Conservation (phyloP, 192 early-diverging fungal genomes). For the Coemansia furcata region DNA sequence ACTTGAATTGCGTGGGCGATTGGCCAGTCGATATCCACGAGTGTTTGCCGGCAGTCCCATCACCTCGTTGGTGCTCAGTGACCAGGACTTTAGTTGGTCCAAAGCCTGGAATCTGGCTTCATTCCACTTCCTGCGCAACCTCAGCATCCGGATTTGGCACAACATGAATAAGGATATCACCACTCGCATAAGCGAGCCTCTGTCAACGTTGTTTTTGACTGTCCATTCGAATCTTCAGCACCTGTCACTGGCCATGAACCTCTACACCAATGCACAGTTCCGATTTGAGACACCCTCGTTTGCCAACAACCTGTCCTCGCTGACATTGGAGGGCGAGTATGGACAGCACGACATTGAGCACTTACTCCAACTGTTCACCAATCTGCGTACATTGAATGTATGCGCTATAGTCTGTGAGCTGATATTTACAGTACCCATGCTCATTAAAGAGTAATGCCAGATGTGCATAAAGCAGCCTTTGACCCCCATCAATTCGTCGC, state of each 20-base stretch:
- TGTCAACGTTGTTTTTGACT: too few species aligned
- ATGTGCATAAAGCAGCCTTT: neutral
- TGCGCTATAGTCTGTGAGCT: neutral
- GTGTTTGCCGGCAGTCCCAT: too few species aligned
- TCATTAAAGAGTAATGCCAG: neutral
- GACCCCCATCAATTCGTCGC: too few species aligned
- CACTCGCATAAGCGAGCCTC: neutral
- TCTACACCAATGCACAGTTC: neutral
- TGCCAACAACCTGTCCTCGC: neutral
- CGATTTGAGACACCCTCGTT: neutral
- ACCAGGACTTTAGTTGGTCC: too few species aligned
- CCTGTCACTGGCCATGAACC: constrained; percentile 1
- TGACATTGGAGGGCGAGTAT: neutral
- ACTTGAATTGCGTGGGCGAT: too few species aligned
- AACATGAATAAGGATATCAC: too few species aligned
- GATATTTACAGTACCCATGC: neutral
- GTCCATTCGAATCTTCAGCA: neutral
- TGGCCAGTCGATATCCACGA: too few species aligned
- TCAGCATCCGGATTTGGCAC: too few species aligned
- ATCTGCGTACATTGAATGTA: neutral
- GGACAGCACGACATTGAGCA: neutral
- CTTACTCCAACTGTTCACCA: neutral
- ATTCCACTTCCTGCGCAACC: too few species aligned
- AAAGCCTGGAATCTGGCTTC: too few species aligned
- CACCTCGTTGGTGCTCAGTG: too few species aligned